phyloP scores from a whole-genome alignment of 1,284 basidiomycete genomes.

The Cerioporus squamosus region DNA sequence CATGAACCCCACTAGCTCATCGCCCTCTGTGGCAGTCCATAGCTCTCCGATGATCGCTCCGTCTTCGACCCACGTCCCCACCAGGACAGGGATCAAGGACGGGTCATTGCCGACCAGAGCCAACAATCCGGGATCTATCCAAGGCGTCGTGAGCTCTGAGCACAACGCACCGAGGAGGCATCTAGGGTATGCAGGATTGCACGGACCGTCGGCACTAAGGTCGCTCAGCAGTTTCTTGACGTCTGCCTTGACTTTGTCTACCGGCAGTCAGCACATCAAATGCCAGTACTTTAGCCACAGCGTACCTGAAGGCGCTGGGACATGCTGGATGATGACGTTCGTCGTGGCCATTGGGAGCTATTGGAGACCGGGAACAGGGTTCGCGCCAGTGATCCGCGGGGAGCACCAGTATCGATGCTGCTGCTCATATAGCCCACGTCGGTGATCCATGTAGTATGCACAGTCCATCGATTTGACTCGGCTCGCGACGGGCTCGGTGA shows the following conservation, averaged over 20 bases:
- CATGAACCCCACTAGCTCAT: too few species aligned
- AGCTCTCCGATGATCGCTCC: background rate
- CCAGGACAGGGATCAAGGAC: background rate
- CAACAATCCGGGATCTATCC: background rate
- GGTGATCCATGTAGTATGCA: too few species aligned
- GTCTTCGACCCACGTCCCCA: background rate
- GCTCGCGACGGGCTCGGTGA: too few species aligned
- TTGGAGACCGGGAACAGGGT: too few species aligned
- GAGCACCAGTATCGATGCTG: too few species aligned
- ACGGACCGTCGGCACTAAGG: background rate
- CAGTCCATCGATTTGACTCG: too few species aligned
- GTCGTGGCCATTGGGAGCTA: background rate
- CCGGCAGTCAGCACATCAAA: background rate
- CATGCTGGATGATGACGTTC: background rate
- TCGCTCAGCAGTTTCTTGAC: background rate
- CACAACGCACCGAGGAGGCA: background rate
- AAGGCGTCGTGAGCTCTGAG: background rate
- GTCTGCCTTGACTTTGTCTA: background rate
- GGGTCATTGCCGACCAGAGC: background rate
- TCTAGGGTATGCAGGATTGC: background rate
- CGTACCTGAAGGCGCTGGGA: background rate
- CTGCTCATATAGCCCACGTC: too few species aligned
- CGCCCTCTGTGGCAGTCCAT: background rate
- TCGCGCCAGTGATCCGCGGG: too few species aligned
- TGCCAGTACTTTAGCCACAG: background rate